phyloP scores from a whole-genome alignment of 192 early-diverging fungal genomes.

The Mortierella antarctica region DNA sequence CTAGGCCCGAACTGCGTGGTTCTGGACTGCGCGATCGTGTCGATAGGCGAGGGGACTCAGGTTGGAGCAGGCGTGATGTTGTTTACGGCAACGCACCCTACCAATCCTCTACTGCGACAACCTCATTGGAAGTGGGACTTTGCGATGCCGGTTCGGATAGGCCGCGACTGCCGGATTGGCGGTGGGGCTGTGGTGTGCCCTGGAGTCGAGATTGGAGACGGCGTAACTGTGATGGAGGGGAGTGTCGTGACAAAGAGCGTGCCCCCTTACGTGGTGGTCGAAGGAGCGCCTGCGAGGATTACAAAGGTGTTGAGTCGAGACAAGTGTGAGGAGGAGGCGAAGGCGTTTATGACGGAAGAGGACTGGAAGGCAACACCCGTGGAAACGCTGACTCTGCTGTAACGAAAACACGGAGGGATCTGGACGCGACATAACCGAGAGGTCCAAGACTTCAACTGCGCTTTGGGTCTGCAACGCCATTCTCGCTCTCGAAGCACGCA shows the following conservation, averaged over 20 bases:
- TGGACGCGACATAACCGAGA: too few relatives aligned
- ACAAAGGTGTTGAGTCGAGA: conserved; percentile 46
- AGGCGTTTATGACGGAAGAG: neutral
- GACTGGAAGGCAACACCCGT: neutral
- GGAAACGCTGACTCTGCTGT: neutral
- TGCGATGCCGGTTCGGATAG: conserved; percentile 62
- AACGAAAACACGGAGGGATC: too few relatives aligned
- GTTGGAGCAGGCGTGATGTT: conserved; percentile 77
- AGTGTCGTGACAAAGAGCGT: conserved; percentile 87
- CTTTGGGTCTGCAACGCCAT: too few relatives aligned
- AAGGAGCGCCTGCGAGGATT: conserved; percentile 82
- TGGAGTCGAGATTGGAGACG: conserved; percentile 84
- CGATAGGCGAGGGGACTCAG: conserved; percentile 72
- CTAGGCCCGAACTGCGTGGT: conserved; percentile 36
- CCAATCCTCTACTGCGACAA: conserved; percentile 58
- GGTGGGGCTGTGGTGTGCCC: conserved; percentile 76
- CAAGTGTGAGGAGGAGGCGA: neutral
- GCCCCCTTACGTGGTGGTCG: conserved; percentile 72
- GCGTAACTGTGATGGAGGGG: conserved; percentile 72
- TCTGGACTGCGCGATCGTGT: conserved; percentile 74
- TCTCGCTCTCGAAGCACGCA: too few relatives aligned
- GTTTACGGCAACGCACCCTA: conserved; percentile 72
- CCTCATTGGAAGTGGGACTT: conserved; percentile 16
- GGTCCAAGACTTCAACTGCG: too few relatives aligned
- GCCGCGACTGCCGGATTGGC: conserved; percentile 86